These are phyloP conservation scores for Microcos paniculata DNA, from an alignment of 345 rosid genomes.

Conservation along the genomic window DNA sequence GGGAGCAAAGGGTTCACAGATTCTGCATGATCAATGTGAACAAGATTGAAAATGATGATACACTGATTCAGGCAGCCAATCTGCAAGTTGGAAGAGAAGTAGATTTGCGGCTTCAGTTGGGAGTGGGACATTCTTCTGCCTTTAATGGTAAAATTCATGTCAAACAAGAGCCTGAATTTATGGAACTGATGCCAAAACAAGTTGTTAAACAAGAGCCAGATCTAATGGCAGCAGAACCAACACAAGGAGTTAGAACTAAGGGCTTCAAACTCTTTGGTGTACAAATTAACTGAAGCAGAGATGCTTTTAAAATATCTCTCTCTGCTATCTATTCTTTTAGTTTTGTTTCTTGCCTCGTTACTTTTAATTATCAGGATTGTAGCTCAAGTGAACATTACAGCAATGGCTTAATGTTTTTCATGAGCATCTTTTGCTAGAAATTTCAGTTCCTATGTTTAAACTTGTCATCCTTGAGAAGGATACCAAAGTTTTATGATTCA, in stretches of 20 bases:
- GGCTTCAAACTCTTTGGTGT: conserved; percentile 52
- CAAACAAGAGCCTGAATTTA: neutral
- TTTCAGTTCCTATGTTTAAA: no score
- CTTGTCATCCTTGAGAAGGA: no score
- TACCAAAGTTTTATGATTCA: no score
- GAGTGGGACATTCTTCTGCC: neutral
- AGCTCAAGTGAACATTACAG: neutral
- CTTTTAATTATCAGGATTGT: neutral
- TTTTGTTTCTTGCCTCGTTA: neutral
- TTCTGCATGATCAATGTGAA: conserved; percentile 45
- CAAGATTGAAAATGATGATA: neutral
- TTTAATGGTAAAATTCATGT: neutral
- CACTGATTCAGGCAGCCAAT: neutral
- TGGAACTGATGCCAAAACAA: neutral
- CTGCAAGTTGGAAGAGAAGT: neutral
- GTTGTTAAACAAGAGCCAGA: neutral
- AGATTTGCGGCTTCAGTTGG: neutral
- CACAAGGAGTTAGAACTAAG: neutral
- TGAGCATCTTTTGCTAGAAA: neutral
- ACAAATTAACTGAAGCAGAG: conserved; percentile 25
- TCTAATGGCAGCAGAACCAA: neutral
- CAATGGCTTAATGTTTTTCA: neutral
- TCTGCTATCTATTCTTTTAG: neutral
- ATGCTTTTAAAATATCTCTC: neutral
- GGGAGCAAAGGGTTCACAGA: neutral